Evolutionary conservation across 2,329 filamentous ascomycete genomes (phyloP).

Genomic region (Trematosphaeria pertusa): DNA sequence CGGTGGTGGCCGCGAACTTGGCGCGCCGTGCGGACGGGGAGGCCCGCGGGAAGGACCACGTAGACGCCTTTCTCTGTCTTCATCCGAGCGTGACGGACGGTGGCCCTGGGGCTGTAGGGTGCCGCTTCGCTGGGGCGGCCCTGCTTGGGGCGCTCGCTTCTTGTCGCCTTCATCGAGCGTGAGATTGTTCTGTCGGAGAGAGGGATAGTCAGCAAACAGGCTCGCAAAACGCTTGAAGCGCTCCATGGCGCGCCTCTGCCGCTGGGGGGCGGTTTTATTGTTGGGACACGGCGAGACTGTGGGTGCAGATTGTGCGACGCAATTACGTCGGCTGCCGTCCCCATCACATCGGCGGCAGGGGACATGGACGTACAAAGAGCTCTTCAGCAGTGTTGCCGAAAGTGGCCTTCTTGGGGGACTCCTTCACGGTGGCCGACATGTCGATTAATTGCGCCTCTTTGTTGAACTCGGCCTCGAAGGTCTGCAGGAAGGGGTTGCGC

Average conservation of each 20-base stretch:
- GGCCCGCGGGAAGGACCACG: constrained; percentile 44
- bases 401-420: constrained; percentile 55
- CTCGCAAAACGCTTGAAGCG: constrained; percentile 47
- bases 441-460: constrained; percentile 47
- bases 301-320: constrained; percentile 25
- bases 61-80: constrained; percentile 40
- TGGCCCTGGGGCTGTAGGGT: constrained; percentile 59
- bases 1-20: constrained; percentile 45
- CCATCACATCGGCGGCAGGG: constrained; percentile 17
- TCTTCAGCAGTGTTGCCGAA: constrained; percentile 67
- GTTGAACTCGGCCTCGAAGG: constrained; percentile 53
- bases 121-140: constrained; percentile 54
- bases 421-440: constrained; percentile 46
- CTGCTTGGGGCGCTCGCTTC: constrained; percentile 41
- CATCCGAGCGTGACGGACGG: constrained; percentile 71
- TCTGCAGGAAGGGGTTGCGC: constrained; percentile 78
- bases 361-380: constrained; percentile 72
- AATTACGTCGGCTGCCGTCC: constrained; percentile 17
- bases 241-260: constrained; percentile 43
- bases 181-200: constrained; percentile 66
- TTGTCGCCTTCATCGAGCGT: constrained; percentile 67
- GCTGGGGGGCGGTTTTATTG: too few relatives aligned
- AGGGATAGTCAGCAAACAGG: constrained; percentile 53
- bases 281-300: too few relatives aligned
- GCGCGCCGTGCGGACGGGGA: constrained; percentile 41